These are phyloP conservation scores for Solanum appendiculatum DNA, from an alignment of 257 asterid genomes.

Conservation along the genomic window DNA sequence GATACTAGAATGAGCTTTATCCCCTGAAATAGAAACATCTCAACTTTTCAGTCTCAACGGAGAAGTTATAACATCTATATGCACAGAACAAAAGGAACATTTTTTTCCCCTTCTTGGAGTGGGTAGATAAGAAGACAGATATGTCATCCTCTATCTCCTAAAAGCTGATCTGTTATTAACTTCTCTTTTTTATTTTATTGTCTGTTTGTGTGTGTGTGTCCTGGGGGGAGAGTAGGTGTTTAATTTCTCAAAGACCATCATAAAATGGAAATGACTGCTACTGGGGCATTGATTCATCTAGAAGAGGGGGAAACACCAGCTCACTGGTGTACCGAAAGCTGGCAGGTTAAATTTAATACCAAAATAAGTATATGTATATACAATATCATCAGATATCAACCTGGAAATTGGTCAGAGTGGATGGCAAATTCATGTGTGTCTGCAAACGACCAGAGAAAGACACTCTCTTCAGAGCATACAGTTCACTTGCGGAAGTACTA, in stretches of 20 bases:
- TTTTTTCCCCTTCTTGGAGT: background rate
- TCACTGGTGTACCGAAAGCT: background rate
- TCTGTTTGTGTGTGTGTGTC: background rate
- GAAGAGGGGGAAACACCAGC: background rate
- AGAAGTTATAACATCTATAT: background rate
- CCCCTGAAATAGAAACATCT: constrained; percentile 37
- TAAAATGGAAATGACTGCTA: background rate
- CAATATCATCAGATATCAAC: constrained; percentile 19
- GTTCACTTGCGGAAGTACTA: constrained; percentile 59
- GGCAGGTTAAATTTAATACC: background rate
- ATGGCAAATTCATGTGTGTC: constrained; percentile 61
- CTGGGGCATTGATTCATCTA: background rate
- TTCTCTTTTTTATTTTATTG: background rate
- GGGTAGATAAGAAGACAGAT: background rate
- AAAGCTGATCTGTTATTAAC: background rate
- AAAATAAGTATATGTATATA: background rate
- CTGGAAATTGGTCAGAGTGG: constrained; percentile 38
- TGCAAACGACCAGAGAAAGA: constrained; percentile 48
- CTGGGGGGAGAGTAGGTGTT: background rate
- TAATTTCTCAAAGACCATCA: background rate
- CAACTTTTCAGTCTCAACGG: background rate
- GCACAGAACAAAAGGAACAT: background rate
- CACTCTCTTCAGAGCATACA: constrained; percentile 68
- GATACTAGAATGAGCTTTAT: constrained; percentile 68
- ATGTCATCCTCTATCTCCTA: background rate